phyloP scores from a whole-genome alignment of 345 rosid genomes.

The Cardamine occulta region DNA sequence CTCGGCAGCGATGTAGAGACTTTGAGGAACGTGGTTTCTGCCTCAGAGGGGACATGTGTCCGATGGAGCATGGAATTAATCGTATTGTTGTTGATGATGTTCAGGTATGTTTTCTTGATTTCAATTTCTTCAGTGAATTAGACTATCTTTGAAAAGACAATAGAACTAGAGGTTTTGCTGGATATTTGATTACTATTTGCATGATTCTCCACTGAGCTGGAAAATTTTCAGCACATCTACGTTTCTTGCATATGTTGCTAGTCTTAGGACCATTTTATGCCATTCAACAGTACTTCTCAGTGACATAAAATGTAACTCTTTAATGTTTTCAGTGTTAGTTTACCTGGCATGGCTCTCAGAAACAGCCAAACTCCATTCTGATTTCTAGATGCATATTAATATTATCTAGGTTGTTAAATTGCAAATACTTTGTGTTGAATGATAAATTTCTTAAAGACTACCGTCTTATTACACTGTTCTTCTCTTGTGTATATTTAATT shows the following conservation, averaged over 20 bases:
- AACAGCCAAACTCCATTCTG: conserved; percentile 6
- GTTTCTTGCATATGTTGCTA: conserved; percentile 21
- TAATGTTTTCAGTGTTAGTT: conserved; percentile 11
- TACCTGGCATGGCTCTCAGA: conserved; percentile 24
- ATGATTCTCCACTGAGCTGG: conserved; percentile 13
- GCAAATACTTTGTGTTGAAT: conserved; percentile 14
- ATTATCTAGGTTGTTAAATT: neutral
- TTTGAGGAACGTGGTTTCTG: conserved; percentile 99
- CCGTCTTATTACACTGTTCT: conserved; percentile 1
- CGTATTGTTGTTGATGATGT: conserved; percentile 97
- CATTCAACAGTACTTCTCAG: neutral
- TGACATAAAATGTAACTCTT: neutral
- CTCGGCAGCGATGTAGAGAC: conserved; percentile 87
- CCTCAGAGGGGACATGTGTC: conserved; percentile 98
- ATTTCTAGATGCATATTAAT: conserved; percentile 13
- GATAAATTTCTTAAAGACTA: conserved; percentile 1
- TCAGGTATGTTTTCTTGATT: conserved; percentile 60
- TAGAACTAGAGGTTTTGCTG: conserved; percentile 17
- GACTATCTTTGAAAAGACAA: neutral
- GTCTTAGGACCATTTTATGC: conserved; percentile 18
- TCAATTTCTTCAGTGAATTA: neutral
- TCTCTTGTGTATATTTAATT: conserved; percentile 13
- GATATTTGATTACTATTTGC: conserved; percentile 23
- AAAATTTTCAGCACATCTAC: conserved; percentile 10
- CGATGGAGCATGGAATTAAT: conserved; percentile 99